Percentiles rank a stretch among this genome's conserved stretches.
These are phyloP conservation scores for Ensete glaucum DNA, from an alignment of 176 grass and related monocot genomes.

Conservation along the genomic window DNA sequence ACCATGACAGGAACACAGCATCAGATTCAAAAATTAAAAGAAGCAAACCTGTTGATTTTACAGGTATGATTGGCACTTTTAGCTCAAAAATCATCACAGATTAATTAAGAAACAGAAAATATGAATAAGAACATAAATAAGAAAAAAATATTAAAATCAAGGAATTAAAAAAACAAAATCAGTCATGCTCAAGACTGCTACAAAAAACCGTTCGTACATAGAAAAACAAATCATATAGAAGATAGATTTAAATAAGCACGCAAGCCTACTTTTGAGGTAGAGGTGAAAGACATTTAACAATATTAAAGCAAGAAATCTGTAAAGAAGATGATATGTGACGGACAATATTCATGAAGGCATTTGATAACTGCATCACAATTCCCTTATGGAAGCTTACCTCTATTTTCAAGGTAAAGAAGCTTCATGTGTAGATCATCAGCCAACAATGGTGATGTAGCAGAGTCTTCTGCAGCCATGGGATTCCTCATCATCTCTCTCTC, in stretches of 20 bases:
- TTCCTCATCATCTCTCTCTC: conserved; percentile 83
- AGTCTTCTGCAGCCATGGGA: conserved; percentile 63
- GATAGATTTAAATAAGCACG: background rate
- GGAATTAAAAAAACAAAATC: background rate
- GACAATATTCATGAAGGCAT: background rate
- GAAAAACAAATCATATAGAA: too few relatives aligned
- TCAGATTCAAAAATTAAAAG: too few relatives aligned
- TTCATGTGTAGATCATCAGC: conserved; percentile 87
- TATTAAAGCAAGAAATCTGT: background rate
- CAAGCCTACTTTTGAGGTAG: background rate
- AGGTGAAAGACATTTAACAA: background rate
- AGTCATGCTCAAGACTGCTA: background rate
- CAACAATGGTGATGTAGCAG: conserved; percentile 79
- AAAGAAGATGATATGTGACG: background rate
- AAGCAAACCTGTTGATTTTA: too few relatives aligned
- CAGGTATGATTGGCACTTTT: too few relatives aligned
- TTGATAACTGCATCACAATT: too few relatives aligned
- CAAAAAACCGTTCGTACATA: background rate
- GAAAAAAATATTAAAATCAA: background rate
- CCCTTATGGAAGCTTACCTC: conserved; percentile 42
- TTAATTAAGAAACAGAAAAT: background rate
- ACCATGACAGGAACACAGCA: too few relatives aligned
- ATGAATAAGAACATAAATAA: background rate
- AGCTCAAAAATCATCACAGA: too few relatives aligned
- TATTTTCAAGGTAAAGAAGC: conserved; percentile 91